phyloP scores from a whole-genome alignment of 1,284 basidiomycete genomes.

The Stereum hirsutum region DNA sequence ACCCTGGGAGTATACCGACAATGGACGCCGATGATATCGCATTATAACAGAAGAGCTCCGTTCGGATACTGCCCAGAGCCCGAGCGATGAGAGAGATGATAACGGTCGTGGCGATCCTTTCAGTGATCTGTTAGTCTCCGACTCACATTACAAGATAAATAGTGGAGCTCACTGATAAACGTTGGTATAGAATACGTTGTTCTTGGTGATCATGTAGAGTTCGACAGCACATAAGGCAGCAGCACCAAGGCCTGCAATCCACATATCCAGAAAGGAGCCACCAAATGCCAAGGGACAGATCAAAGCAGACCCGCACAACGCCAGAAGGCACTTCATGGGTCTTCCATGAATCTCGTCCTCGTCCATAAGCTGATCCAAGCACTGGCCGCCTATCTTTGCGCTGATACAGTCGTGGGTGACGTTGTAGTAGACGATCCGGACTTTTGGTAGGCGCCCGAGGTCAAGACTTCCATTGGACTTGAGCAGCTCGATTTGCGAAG shows the following conservation, averaged over 20 bases:
- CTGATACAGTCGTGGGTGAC: slow-evolving; percentile 83
- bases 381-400: slow-evolving; percentile 55
- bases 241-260: slow-evolving; percentile 63
- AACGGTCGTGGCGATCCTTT: slow-evolving; percentile 75
- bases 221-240: slow-evolving; percentile 61
- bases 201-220: slow-evolving; percentile 56
- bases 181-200: slow-evolving; percentile 74
- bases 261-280: slow-evolving; percentile 78
- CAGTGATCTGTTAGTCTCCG: not conserved
- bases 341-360: slow-evolving; percentile 52
- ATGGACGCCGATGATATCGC: slow-evolving; percentile 80
- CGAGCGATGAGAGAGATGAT: slow-evolving; percentile 74
- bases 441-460: slow-evolving; percentile 68
- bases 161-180: slow-evolving; percentile 71
- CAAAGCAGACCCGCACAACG: slow-evolving; percentile 61
- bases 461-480: slow-evolving; percentile 68
- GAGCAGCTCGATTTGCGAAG: slow-evolving; percentile 77
- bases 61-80: slow-evolving; percentile 66
- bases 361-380: slow-evolving; percentile 38
- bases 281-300: slow-evolving; percentile 82
- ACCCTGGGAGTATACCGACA: slow-evolving; percentile 76
- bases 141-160: not conserved
- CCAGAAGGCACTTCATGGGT: slow-evolving; percentile 51
- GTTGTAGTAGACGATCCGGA: slow-evolving; percentile 66
- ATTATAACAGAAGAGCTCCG: slow-evolving; percentile 77